Conservation (phyloP, 257 asterid genomes). For the Nicotiana paniculata region DNA sequence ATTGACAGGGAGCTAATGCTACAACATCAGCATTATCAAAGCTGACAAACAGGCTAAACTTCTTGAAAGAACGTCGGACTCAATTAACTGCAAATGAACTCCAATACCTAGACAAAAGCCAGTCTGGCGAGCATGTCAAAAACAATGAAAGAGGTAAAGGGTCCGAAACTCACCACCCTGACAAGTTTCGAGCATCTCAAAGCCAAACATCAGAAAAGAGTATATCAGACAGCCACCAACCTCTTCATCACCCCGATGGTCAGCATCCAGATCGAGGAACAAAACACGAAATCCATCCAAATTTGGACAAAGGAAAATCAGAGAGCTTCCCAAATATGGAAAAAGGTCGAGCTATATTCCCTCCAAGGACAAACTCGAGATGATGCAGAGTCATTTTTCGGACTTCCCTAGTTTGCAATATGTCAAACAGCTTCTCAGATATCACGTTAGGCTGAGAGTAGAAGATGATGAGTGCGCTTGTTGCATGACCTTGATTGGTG, state of each 20-base stretch:
- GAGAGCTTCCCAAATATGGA: conserved; percentile 51
- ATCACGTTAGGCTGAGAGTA: not conserved
- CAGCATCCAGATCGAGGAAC: conserved; percentile 32
- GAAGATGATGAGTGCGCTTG: not conserved
- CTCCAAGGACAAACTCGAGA: conserved; percentile 62
- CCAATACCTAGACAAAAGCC: conserved; percentile 50
- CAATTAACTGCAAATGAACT: conserved; percentile 58
- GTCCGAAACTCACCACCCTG: conserved; percentile 24
- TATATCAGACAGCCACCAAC: conserved; percentile 14
- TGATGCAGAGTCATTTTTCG: conserved; percentile 23
- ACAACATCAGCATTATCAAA: conserved; percentile 75
- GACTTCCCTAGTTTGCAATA: not conserved
- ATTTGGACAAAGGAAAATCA: conserved; percentile 54
- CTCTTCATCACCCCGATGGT: not conserved
- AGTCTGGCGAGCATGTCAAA: conserved; percentile 26
- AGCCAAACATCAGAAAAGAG: conserved; percentile 35
- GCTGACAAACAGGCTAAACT: conserved; percentile 82
- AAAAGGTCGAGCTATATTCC: conserved; percentile 32
- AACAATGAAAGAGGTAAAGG: conserved; percentile 32
- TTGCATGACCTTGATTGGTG: not conserved
- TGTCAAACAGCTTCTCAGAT: not conserved
- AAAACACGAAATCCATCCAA: conserved; percentile 31
- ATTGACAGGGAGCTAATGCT: conserved; percentile 58
- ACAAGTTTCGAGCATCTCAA: conserved; percentile 29
- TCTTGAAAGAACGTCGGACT: conserved; percentile 83